Evolutionary conservation across 2,329 filamentous ascomycete species (phyloP), one percentile per base, ranked within the genome.

Genomic region (Aplosporella prunicola): DNA sequence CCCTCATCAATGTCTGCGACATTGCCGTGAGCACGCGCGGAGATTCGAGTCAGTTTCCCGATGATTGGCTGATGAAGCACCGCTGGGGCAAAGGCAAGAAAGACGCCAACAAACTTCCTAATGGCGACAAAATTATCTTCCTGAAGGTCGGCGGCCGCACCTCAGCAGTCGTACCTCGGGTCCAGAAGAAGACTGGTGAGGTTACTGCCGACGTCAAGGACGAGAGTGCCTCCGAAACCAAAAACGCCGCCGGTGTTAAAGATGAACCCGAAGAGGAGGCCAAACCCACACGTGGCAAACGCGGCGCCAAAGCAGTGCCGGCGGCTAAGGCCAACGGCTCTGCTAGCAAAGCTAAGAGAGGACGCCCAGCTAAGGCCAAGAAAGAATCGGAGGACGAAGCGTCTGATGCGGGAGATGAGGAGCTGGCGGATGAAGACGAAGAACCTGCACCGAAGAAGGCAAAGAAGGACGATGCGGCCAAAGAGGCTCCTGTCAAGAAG

Each of bases 51-150:
- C 68, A 82, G 51, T 95, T 96, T 45, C 91, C 91, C 0, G 69
- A 82, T 5, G 71, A 88, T 43, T 98, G 91, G 27, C 20, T 41
- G 27, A 93, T 93, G 67, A 80, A 82, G 44, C 71, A 93, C 55
- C 76, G 87, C 17, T 96, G 91, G 91, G 76, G 79, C 9, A 94
- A 95, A 53, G 84, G 84, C 14, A 86, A 85, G 53, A 87, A 89
- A 53, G 69, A 75, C 1, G 61, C 71, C 1, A 74, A 72, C 4
- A 72, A 71, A 32, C 62, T 96, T 18, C 89, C 89, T 0, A 93
- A 77, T 46, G 91, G 91, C 0, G 80, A 87, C 45, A 87, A 82
- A 59, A 79, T 96, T 30, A 77, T 78, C 0, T 91, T 89, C 52
- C 62, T 96, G 32, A 95, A 82, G 0, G 89, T 96, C 0, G 89